These are phyloP conservation scores for Trametes cingulata DNA, from an alignment of 768 basidiomycete genomes.

Conservation along the genomic window DNA sequence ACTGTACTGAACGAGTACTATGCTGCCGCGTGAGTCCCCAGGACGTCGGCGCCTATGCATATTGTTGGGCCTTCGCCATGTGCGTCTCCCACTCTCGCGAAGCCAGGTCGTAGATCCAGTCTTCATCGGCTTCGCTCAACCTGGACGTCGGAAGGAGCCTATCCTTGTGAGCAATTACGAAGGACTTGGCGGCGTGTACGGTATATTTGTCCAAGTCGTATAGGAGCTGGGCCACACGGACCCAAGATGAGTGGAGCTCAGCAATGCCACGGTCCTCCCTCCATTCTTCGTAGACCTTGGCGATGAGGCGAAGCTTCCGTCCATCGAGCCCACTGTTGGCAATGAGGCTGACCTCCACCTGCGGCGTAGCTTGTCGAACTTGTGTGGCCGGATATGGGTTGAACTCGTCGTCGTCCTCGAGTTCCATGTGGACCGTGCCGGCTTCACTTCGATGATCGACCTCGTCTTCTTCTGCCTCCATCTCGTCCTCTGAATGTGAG, in stretches of 20 bases:
- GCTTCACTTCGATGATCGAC: background rate
- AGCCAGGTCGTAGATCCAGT: background rate
- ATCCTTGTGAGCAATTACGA: background rate
- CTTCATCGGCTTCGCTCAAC: background rate
- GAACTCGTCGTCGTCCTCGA: background rate
- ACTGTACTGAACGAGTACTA: background rate
- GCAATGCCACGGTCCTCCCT: background rate
- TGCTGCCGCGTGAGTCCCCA: background rate
- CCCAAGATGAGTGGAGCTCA: background rate
- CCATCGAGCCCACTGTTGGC: background rate
- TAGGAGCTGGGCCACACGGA: background rate
- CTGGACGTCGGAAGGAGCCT: background rate
- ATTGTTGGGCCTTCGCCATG: background rate
- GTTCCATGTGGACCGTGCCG: background rate
- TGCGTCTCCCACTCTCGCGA: background rate
- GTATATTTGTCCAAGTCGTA: background rate
- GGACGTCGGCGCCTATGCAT: background rate
- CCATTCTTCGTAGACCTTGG: background rate
- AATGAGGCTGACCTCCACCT: background rate
- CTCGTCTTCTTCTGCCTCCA: background rate
- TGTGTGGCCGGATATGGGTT: background rate
- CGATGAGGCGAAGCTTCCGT: background rate
- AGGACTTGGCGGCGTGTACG: background rate
- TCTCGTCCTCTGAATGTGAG: background rate
- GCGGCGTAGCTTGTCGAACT: background rate